Evolutionary conservation across 371 early-diverging fungal species (phyloP), one percentile per base, ranked within the genome.

Genomic region (Mucor plumbeus): DNA sequence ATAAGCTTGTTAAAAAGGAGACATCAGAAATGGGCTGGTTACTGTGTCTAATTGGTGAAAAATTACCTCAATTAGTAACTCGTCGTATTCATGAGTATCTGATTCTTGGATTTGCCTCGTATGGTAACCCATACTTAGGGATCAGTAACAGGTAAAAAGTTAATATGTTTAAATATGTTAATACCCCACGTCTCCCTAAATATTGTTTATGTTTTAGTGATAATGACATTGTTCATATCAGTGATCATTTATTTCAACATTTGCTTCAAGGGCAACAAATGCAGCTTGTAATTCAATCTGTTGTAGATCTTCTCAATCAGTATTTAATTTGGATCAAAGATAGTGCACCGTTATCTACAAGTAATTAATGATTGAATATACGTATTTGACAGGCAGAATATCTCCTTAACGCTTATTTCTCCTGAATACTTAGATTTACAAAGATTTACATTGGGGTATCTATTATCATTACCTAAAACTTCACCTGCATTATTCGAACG

Each of bases 381-480:
- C 7, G 9, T 17, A 36, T 14, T 53, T 53, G 53, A 53, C 53
- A 53, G 5, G 11, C 13, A 8, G 2, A n/a, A 44, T 17, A 14
- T 33, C 56, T 56, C 56, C 56, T 36, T 35, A 56, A 44, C 14
- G 9, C 35, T 36, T 8, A 36, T 15, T 53, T 21, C 19, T 21
- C 53, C 8, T 34, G n/a, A 39, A 48, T 2, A 21, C 15, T 13
- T 31, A 69, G 75, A 73, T n/a, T 26, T 71, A 9, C 71, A 71
- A 35, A 59, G 40, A 44, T 75, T 65, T 38, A 59, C 41, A 0
- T 58, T 79, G 34, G 63, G 75, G 10, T 79, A 82, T 41, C 15
- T 79, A 9, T 44, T 82, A 43, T 65, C 75, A 11, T 50, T 82
- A n/a, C 74, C 78, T 7, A 75, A 72, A 14, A 63, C 74, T 5